A percentile compares a stretch with the other conserved stretches of the same genome.
Conservation (phyloP, 805 yeast genomes). For the Tetrapisispora namnaoensis region DNA sequence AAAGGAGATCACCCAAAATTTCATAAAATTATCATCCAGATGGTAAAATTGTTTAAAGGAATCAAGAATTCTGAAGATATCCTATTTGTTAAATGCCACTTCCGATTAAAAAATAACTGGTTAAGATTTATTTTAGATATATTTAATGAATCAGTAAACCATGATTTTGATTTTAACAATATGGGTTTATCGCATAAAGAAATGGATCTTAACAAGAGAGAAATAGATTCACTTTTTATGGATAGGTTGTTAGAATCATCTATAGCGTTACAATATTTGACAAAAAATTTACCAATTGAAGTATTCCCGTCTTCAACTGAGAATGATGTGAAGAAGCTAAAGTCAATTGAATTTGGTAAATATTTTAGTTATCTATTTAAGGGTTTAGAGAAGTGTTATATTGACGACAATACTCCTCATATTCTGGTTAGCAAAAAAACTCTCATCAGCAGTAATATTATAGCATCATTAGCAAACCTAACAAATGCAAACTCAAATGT, state of each 20-base stretch:
- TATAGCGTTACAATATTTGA: constrained; percentile 42
- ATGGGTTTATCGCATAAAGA: constrained; percentile 22
- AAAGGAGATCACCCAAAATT: constrained; percentile 10
- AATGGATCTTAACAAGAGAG: constrained; percentile 29
- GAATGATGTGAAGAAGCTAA: constrained; percentile 40
- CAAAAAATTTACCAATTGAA: constrained; percentile 47
- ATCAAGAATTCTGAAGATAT: constrained; percentile 15
- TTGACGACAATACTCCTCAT: constrained; percentile 23
- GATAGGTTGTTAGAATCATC: constrained; percentile 55
- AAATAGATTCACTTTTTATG: constrained; percentile 37
- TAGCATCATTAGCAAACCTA: constrained; percentile 56
- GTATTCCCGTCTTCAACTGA: constrained; percentile 43
- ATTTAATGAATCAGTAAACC: constrained; percentile 41
- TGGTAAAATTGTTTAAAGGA: constrained; percentile 21
- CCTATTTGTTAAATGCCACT: constrained; percentile 33
- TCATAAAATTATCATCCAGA: constrained; percentile 20
- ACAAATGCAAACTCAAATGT: constrained; percentile 62
- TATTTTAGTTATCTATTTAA: constrained; percentile 51
- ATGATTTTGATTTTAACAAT: constrained; percentile 25
- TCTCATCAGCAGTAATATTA: constrained; percentile 47
- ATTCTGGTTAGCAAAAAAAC: constrained; percentile 41
- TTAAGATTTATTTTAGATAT: constrained; percentile 40
- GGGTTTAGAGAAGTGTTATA: constrained; percentile 31
- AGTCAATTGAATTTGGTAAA: constrained; percentile 55
- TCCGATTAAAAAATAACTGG: constrained; percentile 36